A percentile compares a stretch with the other conserved stretches of the same genome.
phyloP scores from a whole-genome alignment of 495 filamentous ascomycete genomes.

The Podospora tetraspora region DNA sequence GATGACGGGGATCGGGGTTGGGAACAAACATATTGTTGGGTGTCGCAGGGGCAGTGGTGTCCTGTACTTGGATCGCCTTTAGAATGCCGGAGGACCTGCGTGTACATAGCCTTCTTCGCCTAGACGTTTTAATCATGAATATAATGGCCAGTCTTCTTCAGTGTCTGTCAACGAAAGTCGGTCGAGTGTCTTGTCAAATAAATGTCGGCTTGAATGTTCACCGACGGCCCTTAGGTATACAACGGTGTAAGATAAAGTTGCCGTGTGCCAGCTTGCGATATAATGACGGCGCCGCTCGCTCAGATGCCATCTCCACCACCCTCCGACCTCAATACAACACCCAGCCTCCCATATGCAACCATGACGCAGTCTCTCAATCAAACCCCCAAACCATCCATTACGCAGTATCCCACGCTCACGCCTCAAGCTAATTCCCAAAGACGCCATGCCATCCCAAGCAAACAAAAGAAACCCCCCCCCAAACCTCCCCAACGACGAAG shows the following conservation, averaged over 20 bases:
- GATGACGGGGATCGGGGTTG: conserved; percentile 2
- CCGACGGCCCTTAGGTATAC: not conserved
- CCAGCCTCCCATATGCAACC: not conserved
- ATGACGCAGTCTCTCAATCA: not conserved
- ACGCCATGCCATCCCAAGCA: conserved; percentile 6
- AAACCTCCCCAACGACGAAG: no score
- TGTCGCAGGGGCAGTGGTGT: not conserved
- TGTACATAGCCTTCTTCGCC: conserved; percentile 8
- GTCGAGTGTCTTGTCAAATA: not conserved
- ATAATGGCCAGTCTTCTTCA: not conserved
- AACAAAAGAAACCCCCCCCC: conserved; percentile 2
- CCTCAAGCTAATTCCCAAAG: not conserved
- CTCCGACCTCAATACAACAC: not conserved
- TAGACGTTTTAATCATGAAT: not conserved
- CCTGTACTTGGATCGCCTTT: not conserved
- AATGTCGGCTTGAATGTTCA: not conserved
- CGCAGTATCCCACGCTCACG: not conserved
- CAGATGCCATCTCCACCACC: not conserved
- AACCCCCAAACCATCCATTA: not conserved
- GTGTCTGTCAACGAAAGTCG: no score
- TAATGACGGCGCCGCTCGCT: not conserved
- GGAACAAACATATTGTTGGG: not conserved
- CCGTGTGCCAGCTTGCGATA: not conserved
- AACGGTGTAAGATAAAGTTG: not conserved
- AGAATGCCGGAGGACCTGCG: not conserved